phyloP scores from a whole-genome alignment of 257 asterid genomes.

The Leptodermis oblonga region DNA sequence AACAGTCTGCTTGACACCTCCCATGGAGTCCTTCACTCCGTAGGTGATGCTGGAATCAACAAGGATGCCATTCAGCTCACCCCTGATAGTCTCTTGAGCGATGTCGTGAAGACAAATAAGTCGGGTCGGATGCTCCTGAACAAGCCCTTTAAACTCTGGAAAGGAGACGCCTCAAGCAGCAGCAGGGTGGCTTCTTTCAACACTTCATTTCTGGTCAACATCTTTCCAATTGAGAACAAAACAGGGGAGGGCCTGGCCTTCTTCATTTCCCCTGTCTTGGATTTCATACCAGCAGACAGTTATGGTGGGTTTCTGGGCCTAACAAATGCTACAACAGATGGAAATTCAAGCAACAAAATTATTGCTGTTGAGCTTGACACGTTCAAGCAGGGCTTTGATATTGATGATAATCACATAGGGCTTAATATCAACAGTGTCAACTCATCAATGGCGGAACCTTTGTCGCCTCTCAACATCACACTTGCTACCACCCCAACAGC shows the following conservation, averaged over 20 bases:
- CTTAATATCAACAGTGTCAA: slow-evolving; percentile 50
- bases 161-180: slow-evolving; percentile 11
- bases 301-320: slow-evolving; percentile 72
- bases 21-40: neutral
- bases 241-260: slow-evolving; percentile 77
- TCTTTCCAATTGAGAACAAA: slow-evolving; percentile 11
- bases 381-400: slow-evolving; percentile 60
- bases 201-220: slow-evolving; percentile 59
- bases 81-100: slow-evolving; percentile 39
- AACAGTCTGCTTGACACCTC: neutral
- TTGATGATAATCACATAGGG: slow-evolving; percentile 75
- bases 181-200: slow-evolving; percentile 49
- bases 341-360: slow-evolving; percentile 35
- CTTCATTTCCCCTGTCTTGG: slow-evolving; percentile 46
- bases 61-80: slow-evolving; percentile 67
- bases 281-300: slow-evolving; percentile 39
- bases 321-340: slow-evolving; percentile 57
- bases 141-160: slow-evolving; percentile 56
- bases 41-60: slow-evolving; percentile 34
- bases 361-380: slow-evolving; percentile 90
- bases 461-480: slow-evolving; percentile 38
- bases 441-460: slow-evolving; percentile 28
- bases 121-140: slow-evolving; percentile 53
- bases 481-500: slow-evolving; percentile 44
- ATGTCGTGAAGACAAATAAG: slow-evolving; percentile 9